phyloP scores from a whole-genome alignment of 768 basidiomycete species.

The Fomitopsis pulvina region DNA sequence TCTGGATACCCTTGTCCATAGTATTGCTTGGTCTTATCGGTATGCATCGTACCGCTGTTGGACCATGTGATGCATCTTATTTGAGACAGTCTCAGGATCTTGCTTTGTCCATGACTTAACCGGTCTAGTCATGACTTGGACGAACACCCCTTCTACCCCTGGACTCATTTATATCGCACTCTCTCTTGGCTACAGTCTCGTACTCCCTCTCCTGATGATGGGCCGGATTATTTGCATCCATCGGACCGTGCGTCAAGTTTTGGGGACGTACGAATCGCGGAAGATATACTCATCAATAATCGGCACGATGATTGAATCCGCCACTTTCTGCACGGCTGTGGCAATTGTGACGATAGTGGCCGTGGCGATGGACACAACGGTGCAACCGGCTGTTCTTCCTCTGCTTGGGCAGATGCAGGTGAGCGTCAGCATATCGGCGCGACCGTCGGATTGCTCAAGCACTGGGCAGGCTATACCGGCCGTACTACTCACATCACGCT shows the following conservation, averaged over 20 bases:
- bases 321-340: slow-evolving; percentile 14
- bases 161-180: slow-evolving; percentile 17
- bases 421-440: too few relatives aligned
- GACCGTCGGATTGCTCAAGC: too few relatives aligned
- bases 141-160: slow-evolving; percentile 6
- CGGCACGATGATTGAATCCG: slow-evolving; percentile 19
- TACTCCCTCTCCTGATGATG: slow-evolving; percentile 16
- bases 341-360: slow-evolving; percentile 14
- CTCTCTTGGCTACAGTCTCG: slow-evolving; percentile 14
- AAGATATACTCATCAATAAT: not conserved
- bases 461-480: too few relatives aligned
- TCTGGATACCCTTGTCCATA: not conserved
- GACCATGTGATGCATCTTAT: not conserved
- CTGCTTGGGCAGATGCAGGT: slow-evolving; percentile 22
- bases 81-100: slow-evolving; percentile 7
- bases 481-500: too few relatives aligned
- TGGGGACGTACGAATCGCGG: slow-evolving; percentile 9
- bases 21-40: slow-evolving; percentile 8
- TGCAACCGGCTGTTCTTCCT: slow-evolving; percentile 19
- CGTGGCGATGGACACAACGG: slow-evolving; percentile 11
- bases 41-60: not conserved
- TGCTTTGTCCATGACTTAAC: slow-evolving; percentile 7
- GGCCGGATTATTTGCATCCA: slow-evolving; percentile 10
- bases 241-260: not conserved
- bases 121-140: slow-evolving; percentile 12